Evolutionary conservation across 805 yeast species (phyloP), one percentile per base, ranked within the genome.

Genomic region (Pichia manshurica): DNA sequence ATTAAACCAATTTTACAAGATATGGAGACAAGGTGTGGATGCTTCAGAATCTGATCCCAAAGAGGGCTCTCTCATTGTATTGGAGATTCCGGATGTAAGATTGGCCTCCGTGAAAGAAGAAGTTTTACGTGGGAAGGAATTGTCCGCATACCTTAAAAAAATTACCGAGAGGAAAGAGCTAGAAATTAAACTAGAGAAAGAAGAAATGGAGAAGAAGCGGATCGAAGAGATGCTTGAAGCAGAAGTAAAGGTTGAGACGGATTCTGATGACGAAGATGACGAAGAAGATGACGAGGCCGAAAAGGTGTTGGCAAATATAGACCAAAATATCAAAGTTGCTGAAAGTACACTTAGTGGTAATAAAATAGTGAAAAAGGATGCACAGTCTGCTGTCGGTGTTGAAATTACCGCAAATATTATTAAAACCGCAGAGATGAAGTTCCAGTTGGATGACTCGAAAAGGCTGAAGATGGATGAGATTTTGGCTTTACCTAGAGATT

Each of bases 51-150:
- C 9, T 17, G 65, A 63, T 19, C 59, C 70, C 22, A 80, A 75
- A 51, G 90, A 85, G 58, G 89, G 88, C 3, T 62, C 74, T 0
- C 75, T 84, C 2, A 79, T 83, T 3, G 75, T 78, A 0, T 65
- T 79, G 32, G 73, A 76, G 8, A 68, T 78, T 35, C 32, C 31
- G 16, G 48, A 60, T 9, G 48, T 61, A 8, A 39, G 53, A 7
- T 54, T 78, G 21, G 69, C 71, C 56, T 59, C 67, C 3, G 47
- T 64, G 17, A 63, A 71, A 33, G 84, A 78, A 53, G 82, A 77
- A 43, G 66, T 69, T 0, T 62, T 85, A 22, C 62, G 59, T 13
- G 81, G 78, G 1, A 59, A 68, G 5, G 87, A 80, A 23, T 64
- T 84, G 28, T 62, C 66, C 6, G 66, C 66, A 5, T 84, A 77